Evolutionary conservation across 768 basidiomycete genomes (phyloP).

Genomic region (Mycena belliarum): DNA sequence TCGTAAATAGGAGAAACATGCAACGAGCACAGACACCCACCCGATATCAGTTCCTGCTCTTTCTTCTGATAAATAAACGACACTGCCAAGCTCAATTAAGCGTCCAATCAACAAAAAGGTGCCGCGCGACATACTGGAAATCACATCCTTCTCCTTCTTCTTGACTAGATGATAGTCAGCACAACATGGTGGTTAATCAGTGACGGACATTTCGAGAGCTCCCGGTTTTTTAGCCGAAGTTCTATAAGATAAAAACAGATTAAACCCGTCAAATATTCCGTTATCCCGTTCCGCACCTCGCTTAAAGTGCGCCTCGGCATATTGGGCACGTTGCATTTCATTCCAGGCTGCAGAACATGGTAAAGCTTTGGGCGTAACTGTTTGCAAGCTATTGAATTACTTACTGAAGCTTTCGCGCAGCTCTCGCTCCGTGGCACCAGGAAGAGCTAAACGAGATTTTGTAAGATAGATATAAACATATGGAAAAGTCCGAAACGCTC

Average conservation of each 20-base stretch:
- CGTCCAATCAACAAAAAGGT: background rate
- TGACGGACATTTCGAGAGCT: conserved; percentile 20
- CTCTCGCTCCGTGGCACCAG: conserved; percentile 17
- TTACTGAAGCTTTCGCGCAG: conserved; percentile 18
- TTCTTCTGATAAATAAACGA: conserved; percentile 23
- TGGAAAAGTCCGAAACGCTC: background rate
- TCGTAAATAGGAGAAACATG: background rate
- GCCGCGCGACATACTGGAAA: conserved; percentile 13
- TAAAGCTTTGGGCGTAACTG: background rate
- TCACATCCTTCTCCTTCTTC: conserved; percentile 23
- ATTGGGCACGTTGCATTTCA: conserved; percentile 24
- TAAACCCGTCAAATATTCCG: background rate
- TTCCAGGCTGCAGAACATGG: conserved; percentile 15
- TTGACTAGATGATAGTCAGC: conserved; percentile 14
- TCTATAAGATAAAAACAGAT: background rate
- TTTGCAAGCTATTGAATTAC: background rate
- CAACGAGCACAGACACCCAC: background rate
- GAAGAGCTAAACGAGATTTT: conserved; percentile 9
- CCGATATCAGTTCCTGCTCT: conserved; percentile 16
- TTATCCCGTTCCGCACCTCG: conserved; percentile 2
- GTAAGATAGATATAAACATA: background rate
- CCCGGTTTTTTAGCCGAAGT: conserved; percentile 20
- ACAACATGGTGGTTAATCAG: background rate
- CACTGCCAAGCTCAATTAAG: conserved; percentile 8
- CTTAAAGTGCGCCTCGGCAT: conserved; percentile 23